Conservation (phyloP, 164 flowering plant genomes). For the Macadamia tetraphylla region DNA sequence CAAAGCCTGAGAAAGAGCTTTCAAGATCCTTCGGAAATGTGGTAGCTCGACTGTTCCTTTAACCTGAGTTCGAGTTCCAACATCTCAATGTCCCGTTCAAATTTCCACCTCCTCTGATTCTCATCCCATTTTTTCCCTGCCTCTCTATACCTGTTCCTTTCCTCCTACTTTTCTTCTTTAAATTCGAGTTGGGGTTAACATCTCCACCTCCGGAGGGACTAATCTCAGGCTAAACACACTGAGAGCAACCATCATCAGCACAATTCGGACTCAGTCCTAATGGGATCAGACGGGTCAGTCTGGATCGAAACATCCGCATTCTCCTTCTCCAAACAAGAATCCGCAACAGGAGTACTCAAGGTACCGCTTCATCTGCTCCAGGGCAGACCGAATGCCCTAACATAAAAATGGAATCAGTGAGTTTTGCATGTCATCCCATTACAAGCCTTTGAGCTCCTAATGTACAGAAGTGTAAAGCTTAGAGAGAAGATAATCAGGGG, state of each 20-base stretch:
- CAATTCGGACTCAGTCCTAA: neutral
- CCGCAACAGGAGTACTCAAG: neutral
- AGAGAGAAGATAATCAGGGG: constrained; percentile 52
- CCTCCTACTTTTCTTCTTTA: constrained; percentile 6
- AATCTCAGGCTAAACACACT: constrained; percentile 19
- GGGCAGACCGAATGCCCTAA: too few species aligned
- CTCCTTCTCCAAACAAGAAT: constrained; percentile 3
- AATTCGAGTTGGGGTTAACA: constrained; percentile 7
- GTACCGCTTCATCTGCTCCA: too few species aligned
- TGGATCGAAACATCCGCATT: neutral
- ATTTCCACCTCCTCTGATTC: constrained; percentile 32
- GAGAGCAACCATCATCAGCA: constrained; percentile 5
- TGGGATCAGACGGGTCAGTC: neutral
- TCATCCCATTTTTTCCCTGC: constrained; percentile 35
- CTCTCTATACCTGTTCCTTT: constrained; percentile 18
- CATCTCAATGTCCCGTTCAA: constrained; percentile 41
- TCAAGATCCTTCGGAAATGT: constrained; percentile 28
- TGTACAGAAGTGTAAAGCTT: constrained; percentile 50
- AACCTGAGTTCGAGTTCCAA: constrained; percentile 31
- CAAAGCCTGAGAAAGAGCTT: constrained; percentile 59
- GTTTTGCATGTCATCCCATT: constrained; percentile 36
- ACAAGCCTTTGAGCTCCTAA: constrained; percentile 50
- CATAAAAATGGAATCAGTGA: too few species aligned
- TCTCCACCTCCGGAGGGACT: constrained; percentile 8
- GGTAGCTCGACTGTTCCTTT: constrained; percentile 29